A percentile compares a stretch with the other conserved stretches of the same genome.
These are phyloP conservation scores for Backusella sp. DNA, from an alignment of 192 early-diverging fungal species.

Conservation along the genomic window DNA sequence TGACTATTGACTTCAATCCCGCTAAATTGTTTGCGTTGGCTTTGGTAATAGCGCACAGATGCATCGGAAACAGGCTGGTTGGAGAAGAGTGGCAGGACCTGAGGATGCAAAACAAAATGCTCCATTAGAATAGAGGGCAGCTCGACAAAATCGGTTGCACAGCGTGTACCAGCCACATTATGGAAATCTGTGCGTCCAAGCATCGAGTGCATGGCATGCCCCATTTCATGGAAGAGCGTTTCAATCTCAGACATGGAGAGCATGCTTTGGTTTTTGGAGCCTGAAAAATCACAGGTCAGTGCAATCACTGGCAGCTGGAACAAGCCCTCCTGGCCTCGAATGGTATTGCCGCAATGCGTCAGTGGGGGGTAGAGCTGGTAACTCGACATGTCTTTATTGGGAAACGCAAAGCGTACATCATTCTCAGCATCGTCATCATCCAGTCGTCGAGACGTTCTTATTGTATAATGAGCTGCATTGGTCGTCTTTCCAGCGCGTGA, in stretches of 20 bases:
- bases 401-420: conserved; percentile 39
- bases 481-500: conserved; percentile 72
- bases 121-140: conserved; percentile 97
- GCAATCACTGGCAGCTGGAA: conserved; percentile 76
- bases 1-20: conserved; percentile 85
- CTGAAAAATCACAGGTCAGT: conserved; percentile 70
- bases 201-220: conserved; percentile 98
- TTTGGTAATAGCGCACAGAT: conserved; percentile 50
- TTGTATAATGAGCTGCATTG: conserved; percentile 94
- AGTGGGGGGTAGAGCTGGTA: not conserved
- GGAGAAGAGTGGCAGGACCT: conserved; percentile 73
- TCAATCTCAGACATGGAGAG: conserved; percentile 85
- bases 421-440: conserved; percentile 70
- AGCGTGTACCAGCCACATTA: conserved; percentile 94
- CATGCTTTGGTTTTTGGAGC: conserved; percentile 47
- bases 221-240: conserved; percentile 99
- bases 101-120: conserved; percentile 75
- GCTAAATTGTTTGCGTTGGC: conserved; percentile 55
- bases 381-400: not conserved
- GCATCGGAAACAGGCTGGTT: conserved; percentile 54
- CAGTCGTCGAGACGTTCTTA: conserved; percentile 83
- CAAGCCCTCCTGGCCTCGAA: conserved; percentile 28
- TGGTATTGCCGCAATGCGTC: not conserved
- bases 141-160: conserved; percentile 96
- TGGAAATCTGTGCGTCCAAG: conserved; percentile 93